phyloP scores from a whole-genome alignment of 441 rosid genomes.

The Corymbia calophylla region DNA sequence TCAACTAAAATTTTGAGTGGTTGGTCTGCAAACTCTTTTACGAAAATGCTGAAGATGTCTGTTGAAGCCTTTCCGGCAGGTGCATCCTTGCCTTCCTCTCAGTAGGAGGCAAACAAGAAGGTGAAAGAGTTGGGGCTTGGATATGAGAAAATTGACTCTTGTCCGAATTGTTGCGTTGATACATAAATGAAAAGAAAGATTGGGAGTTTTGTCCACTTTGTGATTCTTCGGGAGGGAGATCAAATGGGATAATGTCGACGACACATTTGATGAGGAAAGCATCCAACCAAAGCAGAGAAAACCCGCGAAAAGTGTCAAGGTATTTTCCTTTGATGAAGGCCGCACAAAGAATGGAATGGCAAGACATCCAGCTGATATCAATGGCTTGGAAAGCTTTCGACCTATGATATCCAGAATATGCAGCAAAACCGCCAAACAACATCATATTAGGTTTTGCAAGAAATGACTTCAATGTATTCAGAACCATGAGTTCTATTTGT shows the following conservation, averaged over 20 bases:
- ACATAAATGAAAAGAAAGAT: not conserved
- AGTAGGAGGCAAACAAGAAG: not conserved
- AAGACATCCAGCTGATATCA: not conserved
- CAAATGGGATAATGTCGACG: not conserved
- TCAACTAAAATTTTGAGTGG: too few relatives aligned
- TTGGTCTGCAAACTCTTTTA: too few relatives aligned
- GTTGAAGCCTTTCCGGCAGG: too few relatives aligned
- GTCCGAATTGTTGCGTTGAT: not conserved
- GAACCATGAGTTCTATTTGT: not conserved
- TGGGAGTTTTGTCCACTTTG: not conserved
- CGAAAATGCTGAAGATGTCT: too few relatives aligned
- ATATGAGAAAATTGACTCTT: not conserved
- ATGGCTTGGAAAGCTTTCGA: not conserved
- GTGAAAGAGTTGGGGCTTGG: not conserved
- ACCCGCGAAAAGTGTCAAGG: too few relatives aligned
- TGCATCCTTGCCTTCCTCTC: not conserved
- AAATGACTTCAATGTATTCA: not conserved
- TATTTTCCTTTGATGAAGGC: too few relatives aligned
- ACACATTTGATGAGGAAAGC: not conserved
- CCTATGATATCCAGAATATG: not conserved
- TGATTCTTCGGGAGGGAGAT: not conserved
- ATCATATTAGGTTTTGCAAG: not conserved
- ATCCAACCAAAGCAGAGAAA: not conserved
- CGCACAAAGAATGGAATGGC: too few relatives aligned
- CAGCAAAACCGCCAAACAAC: not conserved